Conservation (phyloP, 2,329 filamentous ascomycete species). For the Scopulariopsis brevicaulis region DNA sequence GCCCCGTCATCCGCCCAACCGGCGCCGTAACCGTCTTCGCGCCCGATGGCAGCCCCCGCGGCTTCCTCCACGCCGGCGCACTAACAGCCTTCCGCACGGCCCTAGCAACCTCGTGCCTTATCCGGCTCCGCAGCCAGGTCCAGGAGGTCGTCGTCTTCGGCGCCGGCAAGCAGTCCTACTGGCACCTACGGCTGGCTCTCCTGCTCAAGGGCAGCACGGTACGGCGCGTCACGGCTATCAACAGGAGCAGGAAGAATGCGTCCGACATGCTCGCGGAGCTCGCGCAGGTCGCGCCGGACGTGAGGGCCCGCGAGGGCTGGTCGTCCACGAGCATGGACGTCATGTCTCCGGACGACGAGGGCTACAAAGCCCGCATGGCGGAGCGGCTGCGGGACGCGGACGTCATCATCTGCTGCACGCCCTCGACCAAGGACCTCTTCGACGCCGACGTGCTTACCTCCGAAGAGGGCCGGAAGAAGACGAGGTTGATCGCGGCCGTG, state of each 20-base stretch:
- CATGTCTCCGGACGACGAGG: conserved; percentile 60
- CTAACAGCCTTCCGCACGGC: conserved; percentile 75
- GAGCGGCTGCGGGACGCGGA: conserved; percentile 62
- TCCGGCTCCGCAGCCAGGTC: conserved; percentile 54
- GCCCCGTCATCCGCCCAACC: conserved; percentile 34
- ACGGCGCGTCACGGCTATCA: conserved; percentile 73
- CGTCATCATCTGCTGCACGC: conserved; percentile 83
- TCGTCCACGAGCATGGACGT: conserved; percentile 54
- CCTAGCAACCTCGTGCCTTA: conserved; percentile 55
- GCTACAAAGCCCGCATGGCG: conserved; percentile 53
- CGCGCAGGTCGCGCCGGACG: conserved; percentile 34
- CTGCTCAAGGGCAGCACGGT: conserved; percentile 61
- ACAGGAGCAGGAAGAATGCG: conserved; percentile 47
- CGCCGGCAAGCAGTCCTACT: conserved; percentile 82
- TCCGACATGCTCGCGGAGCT: neutral
- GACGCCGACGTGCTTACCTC: conserved; percentile 61
- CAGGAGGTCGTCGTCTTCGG: conserved; percentile 77
- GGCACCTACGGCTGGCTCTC: conserved; percentile 80
- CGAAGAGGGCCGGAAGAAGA: conserved; percentile 57
- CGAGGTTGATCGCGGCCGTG: conserved; percentile 60
- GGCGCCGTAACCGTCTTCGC: conserved; percentile 61
- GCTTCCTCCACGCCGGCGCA: conserved; percentile 61
- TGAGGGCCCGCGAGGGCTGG: conserved; percentile 51
- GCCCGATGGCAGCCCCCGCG: conserved; percentile 48
- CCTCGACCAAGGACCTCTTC: conserved; percentile 64